Evolutionary conservation across 441 rosid genomes (phyloP), one percentile per base, ranked within the genome.

Genomic region (Gossypium trilobum): DNA sequence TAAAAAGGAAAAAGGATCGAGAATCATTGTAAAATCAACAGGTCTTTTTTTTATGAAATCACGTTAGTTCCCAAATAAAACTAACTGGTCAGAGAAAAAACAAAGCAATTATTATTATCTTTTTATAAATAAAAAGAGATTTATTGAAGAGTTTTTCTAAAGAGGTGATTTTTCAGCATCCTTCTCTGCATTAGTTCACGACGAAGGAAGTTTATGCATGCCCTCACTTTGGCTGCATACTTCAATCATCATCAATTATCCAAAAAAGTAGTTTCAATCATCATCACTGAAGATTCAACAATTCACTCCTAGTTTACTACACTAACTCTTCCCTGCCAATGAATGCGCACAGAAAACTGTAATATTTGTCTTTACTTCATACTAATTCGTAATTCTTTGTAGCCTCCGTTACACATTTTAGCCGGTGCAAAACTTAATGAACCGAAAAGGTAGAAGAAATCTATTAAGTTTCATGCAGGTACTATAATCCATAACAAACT

Each of bases 1-100:
- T 95, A 86, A 16, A 76, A 59, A 64, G 39, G 8, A 68, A 29
- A 69, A 27, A 9, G 59, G 29, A 68, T 31, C 17, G 11, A 54
- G n/a, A 52, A 52, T 51, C 52, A 39, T 39, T 52, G 27, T 68
- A 10, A 52, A 68, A 51, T 29, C 52, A 42, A 52, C 5, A 68
- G 27, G 17, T 51, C 60, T 51, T 52, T 25, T 70, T 39, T 20
- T 33, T n/a, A 55, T 36, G 19, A 70, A 19, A 70, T 70, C 52
- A 70, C 33, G 7, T 52, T 16, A 68, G 33, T 31, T 29, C 61
- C n/a, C 29, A 51, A 29, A 52, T 5, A 31, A 52, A 39, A 68
- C 29, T 29, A 10, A 68, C 9, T 2, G 27, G 10, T 14, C 8
- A 25, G 8, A n/a, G 42, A n/a, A 27, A 27, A 51, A 27, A 8